Base-by-base conservation (phyloP, 2,329 filamentous ascomycete species). In the Mycogone perniciosa region DNA sequence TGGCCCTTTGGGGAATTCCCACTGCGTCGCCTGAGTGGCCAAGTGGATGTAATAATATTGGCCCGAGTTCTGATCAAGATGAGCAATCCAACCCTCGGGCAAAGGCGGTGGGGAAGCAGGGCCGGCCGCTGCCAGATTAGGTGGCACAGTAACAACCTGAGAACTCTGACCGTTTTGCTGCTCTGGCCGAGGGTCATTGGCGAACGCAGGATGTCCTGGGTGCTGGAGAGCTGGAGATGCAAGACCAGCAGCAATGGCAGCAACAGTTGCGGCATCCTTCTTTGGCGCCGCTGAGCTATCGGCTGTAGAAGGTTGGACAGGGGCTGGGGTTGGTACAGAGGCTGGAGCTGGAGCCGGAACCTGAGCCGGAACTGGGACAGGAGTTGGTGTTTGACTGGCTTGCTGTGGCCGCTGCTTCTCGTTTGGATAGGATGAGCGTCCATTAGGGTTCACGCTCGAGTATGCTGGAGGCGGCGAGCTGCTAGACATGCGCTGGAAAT, bases 1-100 rank as follows among this genome's bases (percentile, higher is more conserved):
- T 0, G 91, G 91, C 0, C 92, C 92, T 70, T 96, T 97, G 30
- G 93, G 93, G 59, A 97, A 97, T 63, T 99, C 93, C 93, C 93
- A 99, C 65, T 99, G 93, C 1, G 93, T 99, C 3, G 91, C 89
- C 65, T 97, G 93, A 0, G 89, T 91, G 1, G 91, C 88, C 31
- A 99, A 77, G 67, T 99, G 93, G 53, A 99, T 99, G 64, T 99
- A 99, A 68, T 99, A 99, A 69, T 97, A 99, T 64, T 97, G 92
- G 1, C 93, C 93, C 2, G 92, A 97, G 64, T 88, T 96, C 58
- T 89, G 88, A 65, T 99, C 93, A 4, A 97, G 77, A 67, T 97
- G 93, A 20, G 93, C 89, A 62, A 99, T 97, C 93, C 93, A 99
- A 33, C 93, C 93, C 71, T 99, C 93, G 5, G 93, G 93, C 11